phyloP scores from a whole-genome alignment of 805 yeast genomes.

The Sugiyamaella lignohabitans region DNA sequence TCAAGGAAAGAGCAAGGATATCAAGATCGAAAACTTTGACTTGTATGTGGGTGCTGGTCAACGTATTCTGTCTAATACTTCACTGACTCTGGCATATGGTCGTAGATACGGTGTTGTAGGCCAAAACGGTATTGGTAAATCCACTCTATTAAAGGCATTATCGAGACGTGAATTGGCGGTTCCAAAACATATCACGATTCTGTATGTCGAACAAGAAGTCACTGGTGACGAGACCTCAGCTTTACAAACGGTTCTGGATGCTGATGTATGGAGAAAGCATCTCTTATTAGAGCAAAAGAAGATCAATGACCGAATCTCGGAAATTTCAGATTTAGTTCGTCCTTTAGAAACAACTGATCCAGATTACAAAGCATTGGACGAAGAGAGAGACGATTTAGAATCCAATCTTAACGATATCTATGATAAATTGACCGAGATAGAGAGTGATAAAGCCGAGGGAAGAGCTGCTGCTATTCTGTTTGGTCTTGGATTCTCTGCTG shows the following conservation, averaged over 20 bases:
- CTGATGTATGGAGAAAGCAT: constrained; percentile 98
- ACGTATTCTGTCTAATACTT: constrained; percentile 83
- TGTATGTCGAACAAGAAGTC: constrained; percentile 97
- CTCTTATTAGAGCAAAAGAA: constrained; percentile 63
- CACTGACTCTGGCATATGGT: constrained; percentile 82
- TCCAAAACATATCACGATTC: constrained; percentile 90
- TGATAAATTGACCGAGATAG: constrained; percentile 85
- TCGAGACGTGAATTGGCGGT: constrained; percentile 90
- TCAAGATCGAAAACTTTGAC: constrained; percentile 88
- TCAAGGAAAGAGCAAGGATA: constrained; percentile 88
- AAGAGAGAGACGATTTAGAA: constrained; percentile 84
- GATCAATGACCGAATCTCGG: constrained; percentile 60
- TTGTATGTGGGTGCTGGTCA: constrained; percentile 93
- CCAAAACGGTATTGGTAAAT: constrained; percentile 99
- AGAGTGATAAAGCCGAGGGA: constrained; percentile 94
- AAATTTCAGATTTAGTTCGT: constrained; percentile 43
- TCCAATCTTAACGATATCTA: constrained; percentile 69
- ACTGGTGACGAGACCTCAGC: constrained; percentile 90
- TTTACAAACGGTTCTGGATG: constrained; percentile 92
- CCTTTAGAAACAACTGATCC: constrained; percentile 25
- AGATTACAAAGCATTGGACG: constrained; percentile 72
- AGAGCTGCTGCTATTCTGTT: constrained; percentile 89
- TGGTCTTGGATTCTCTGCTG: constrained; percentile 91
- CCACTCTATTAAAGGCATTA: constrained; percentile 83
- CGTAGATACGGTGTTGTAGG: constrained; percentile 97